Conservation (phyloP, 345 rosid species). For the Hypericum perforatum region DNA sequence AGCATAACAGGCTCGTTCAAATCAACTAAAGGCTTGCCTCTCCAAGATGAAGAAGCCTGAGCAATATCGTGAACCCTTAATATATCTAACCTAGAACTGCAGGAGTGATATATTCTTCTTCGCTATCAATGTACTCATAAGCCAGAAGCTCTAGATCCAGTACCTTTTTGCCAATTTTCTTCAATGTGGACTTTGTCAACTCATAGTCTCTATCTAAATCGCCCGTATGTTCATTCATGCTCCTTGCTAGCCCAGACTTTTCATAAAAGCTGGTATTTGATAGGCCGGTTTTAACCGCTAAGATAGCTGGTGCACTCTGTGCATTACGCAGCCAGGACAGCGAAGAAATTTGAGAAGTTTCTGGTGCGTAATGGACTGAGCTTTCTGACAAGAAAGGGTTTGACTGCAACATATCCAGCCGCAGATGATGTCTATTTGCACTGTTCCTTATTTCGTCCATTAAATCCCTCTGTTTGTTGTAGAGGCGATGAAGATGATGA, state of each 20-base stretch:
- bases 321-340: slow-evolving; percentile 17
- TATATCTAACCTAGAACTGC: slow-evolving; percentile 2
- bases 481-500: slow-evolving; percentile 50
- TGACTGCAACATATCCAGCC: slow-evolving; percentile 14
- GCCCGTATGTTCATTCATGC: slow-evolving; percentile 8
- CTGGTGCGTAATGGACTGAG: slow-evolving; percentile 9
- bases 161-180: slow-evolving; percentile 32
- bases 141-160: slow-evolving; percentile 52
- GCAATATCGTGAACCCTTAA: slow-evolving; percentile 4
- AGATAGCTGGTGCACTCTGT: slow-evolving; percentile 19
- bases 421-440: slow-evolving; percentile 10
- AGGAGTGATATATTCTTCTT: slow-evolving; percentile 16
- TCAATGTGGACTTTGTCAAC: slow-evolving; percentile 17
- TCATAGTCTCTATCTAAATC: slow-evolving; percentile 8
- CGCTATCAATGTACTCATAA: slow-evolving; percentile 28
- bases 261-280: slow-evolving; percentile 6
- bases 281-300: slow-evolving; percentile 13
- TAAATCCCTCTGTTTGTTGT: slow-evolving; percentile 41
- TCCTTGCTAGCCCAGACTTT: slow-evolving; percentile 4
- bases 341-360: slow-evolving; percentile 4
- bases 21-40: slow-evolving; percentile 28
- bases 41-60: slow-evolving; percentile 5
- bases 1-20: slow-evolving; percentile 38
- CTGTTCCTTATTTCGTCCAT: slow-evolving; percentile 38
- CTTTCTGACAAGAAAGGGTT: slow-evolving; percentile 12